Conservation (phyloP, 768 basidiomycete genomes). For the Tylopilus plumbeoviolaceoides region DNA sequence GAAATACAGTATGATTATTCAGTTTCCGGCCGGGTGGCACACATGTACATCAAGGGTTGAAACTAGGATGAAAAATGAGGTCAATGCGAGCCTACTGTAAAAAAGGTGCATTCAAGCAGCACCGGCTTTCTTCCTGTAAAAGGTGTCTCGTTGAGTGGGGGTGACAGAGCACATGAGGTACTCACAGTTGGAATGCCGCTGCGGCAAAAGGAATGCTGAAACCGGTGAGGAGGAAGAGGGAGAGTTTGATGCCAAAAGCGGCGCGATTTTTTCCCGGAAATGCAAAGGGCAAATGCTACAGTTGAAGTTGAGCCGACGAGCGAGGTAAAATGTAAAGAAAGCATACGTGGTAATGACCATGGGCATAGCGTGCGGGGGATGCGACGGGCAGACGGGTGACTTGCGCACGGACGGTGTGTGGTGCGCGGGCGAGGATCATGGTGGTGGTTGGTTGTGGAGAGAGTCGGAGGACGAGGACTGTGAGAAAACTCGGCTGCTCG, state of each 20-base stretch:
- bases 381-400: conserved; percentile 24
- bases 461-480: conserved; percentile 10
- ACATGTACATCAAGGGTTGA: conserved; percentile 6
- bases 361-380: conserved; percentile 40
- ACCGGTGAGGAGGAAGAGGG: conserved; percentile 43
- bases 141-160: conserved; percentile 2
- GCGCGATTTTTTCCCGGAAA: conserved; percentile 48
- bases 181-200: conserved; percentile 61
- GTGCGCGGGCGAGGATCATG: conserved; percentile 44
- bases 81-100: conserved; percentile 1
- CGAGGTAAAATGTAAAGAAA: not conserved
- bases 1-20: conserved; percentile 13
- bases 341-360: conserved; percentile 56
- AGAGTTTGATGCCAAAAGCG: conserved; percentile 37
- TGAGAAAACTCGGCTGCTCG: conserved; percentile 15
- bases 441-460: conserved; percentile 16
- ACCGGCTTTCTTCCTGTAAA: conserved; percentile 38
- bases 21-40: not conserved
- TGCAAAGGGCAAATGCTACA: conserved; percentile 54
- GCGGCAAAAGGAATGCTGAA: conserved; percentile 69
- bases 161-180: not conserved
- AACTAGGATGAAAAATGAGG: not conserved
- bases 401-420: conserved; percentile 39
- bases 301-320: conserved; percentile 6
- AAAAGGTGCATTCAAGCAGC: conserved; percentile 20